Evolutionary conservation across 805 yeast species (phyloP), one percentile per base, ranked within the genome.

Genomic region (Metschnikowia drakensbergensis): DNA sequence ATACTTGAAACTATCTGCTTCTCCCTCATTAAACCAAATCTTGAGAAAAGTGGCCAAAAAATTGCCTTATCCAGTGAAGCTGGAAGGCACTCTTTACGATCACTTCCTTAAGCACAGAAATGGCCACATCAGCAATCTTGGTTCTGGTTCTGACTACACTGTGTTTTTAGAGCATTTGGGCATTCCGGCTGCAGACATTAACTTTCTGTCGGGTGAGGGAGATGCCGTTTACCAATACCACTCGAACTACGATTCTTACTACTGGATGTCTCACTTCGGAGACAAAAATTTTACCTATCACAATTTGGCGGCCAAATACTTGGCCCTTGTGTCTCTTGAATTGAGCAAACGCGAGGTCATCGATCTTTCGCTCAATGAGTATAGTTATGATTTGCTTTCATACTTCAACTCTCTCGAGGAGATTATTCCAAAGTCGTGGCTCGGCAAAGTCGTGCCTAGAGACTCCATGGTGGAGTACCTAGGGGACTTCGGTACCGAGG

Each of bases 81-180:
- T 54, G 26, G 47, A 39, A 3, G 57, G 55, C 5, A 36, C 55
- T 0, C 67, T 84, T 28, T 70, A 62, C 54, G 80, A 82, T 31
- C 78, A 79, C 56, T 82, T 81, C 71, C 53, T 58, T 0, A 69
- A 71, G 6, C 64, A 57, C 4, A 53, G 58, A 1, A 69, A 63
- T 36, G 59, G 54, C 38, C 45, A 51, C 4, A 68, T 81, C 42
- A 62, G 58, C 3, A 58, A 68, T 22, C 49, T 57, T 47, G 58
- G 58, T 6, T 53, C 57, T 5, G 58, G 58, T 9, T 53, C 83
- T 1, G 85, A 81, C 58, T 77, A 71, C 57, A 72, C 80, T 2
- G 81, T 80, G 7, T 83, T 83, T 55, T 87, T 84, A 62, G 78
- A 79, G 57, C 82, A 80, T 59, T 61, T 84, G 54, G 91, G 89